phyloP scores from a whole-genome alignment of 2,329 filamentous ascomycete species.

The Emergomyces africanus region DNA sequence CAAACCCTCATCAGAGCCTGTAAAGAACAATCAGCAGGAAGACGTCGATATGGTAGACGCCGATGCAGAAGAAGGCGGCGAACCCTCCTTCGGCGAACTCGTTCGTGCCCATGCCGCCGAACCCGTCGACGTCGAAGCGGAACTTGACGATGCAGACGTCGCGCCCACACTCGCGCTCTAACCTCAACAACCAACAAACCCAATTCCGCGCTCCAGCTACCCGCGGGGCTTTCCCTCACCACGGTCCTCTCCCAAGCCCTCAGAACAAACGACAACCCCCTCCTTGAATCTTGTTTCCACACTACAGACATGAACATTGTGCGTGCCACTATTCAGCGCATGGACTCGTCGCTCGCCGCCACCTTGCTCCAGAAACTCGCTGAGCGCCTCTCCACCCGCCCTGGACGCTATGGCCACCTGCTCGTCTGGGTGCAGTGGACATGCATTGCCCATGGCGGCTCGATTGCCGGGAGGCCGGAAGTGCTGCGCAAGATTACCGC shows the following conservation, averaged over 20 bases:
- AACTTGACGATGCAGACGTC: slow-evolving; percentile 32
- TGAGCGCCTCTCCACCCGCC: slow-evolving; percentile 71
- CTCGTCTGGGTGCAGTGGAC: slow-evolving; percentile 97
- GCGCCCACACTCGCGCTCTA: slow-evolving; percentile 30
- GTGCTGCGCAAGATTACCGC: slow-evolving; percentile 64
- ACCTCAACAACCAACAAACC: slow-evolving; percentile 22
- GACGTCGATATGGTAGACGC: slow-evolving; percentile 25
- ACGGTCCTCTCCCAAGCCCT: slow-evolving; percentile 91
- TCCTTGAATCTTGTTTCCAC: slow-evolving; percentile 86
- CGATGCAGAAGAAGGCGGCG: slow-evolving; percentile 32
- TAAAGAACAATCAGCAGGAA: slow-evolving; percentile 8
- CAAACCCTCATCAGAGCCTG: slow-evolving; percentile 9
- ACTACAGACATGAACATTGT: slow-evolving; percentile 65
- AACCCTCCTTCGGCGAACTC: slow-evolving; percentile 78
- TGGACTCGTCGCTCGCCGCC: slow-evolving; percentile 73
- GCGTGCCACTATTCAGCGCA: slow-evolving; percentile 75
- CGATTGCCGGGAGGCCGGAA: slow-evolving; percentile 74
- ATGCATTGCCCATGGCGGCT: slow-evolving; percentile 80
- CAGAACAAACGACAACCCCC: slow-evolving; percentile 75
- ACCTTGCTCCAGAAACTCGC: slow-evolving; percentile 71
- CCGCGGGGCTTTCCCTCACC: slow-evolving; percentile 67
- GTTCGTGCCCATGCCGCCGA: slow-evolving; percentile 56
- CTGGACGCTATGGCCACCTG: slow-evolving; percentile 76
- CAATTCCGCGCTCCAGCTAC: slow-evolving; percentile 39
- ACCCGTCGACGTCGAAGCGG: slow-evolving; percentile 57